Percentiles rank a stretch among this genome's conserved stretches.
phyloP scores from a whole-genome alignment of 805 yeast species.

The Schwanniomyces pseudopolymorphus region DNA sequence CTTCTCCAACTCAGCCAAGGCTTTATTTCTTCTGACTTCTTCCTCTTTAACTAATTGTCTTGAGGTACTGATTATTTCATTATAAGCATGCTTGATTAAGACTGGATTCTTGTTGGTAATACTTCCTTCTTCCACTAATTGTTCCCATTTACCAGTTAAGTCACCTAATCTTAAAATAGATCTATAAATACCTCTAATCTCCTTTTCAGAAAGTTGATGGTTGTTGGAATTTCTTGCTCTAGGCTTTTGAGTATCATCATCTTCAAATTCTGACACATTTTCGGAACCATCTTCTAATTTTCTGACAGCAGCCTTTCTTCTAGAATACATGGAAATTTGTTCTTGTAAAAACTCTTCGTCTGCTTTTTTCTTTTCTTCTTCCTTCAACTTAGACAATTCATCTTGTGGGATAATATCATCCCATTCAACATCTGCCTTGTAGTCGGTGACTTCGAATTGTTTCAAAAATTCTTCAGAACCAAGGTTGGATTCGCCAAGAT shows the following conservation, averaged over 20 bases:
- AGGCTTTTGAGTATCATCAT: conserved; percentile 36
- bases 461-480: conserved; percentile 97
- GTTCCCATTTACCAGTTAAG: conserved; percentile 73
- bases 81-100: conserved; percentile 68
- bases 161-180: conserved; percentile 83
- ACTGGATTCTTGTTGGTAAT: conserved; percentile 83
- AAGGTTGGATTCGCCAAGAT: conserved; percentile 92
- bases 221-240: conserved; percentile 35
- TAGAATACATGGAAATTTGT: conserved; percentile 82
- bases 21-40: conserved; percentile 58
- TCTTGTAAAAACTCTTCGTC: conserved; percentile 87
- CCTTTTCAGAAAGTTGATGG: conserved; percentile 74
- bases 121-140: conserved; percentile 85
- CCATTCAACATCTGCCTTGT: conserved; percentile 98
- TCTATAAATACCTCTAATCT: conserved; percentile 80
- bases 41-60: conserved; percentile 61
- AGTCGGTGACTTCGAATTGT: conserved; percentile 98
- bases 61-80: conserved; percentile 67
- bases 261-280: conserved; percentile 39
- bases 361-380: conserved; percentile 80
- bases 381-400: conserved; percentile 83
- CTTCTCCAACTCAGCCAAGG: conserved; percentile 57
- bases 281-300: conserved; percentile 44
- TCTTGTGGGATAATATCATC: conserved; percentile 98
- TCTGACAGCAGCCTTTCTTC: conserved; percentile 74